These are phyloP conservation scores for Bipolaris gigantea DNA, from an alignment of 2,329 filamentous ascomycete species.

Conservation along the genomic window DNA sequence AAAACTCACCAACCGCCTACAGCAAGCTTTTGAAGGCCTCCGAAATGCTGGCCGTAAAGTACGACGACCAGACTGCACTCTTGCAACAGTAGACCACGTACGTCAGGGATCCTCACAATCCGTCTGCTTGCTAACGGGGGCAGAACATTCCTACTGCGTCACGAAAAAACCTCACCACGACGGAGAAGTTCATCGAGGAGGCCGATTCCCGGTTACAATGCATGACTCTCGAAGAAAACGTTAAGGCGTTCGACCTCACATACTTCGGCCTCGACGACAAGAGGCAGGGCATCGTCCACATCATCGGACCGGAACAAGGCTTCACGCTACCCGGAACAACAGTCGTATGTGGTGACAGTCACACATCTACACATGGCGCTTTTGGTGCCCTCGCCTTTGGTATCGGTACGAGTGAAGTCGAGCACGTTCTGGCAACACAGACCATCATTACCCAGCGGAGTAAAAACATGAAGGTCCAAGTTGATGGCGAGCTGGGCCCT, in stretches of 20 bases:
- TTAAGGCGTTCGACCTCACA: slow-evolving; percentile 93
- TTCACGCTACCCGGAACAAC: slow-evolving; percentile 98
- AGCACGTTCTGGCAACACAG: slow-evolving; percentile 96
- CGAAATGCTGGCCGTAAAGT: slow-evolving; percentile 86
- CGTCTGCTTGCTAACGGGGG: slow-evolving; percentile 17
- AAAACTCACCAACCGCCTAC: slow-evolving; percentile 23
- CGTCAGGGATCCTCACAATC: slow-evolving; percentile 34
- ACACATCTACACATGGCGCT: slow-evolving; percentile 96
- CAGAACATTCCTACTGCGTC: slow-evolving; percentile 93
- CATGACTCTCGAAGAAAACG: slow-evolving; percentile 94
- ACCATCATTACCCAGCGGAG: slow-evolving; percentile 91
- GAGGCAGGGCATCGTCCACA: slow-evolving; percentile 96
- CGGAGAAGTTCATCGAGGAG: slow-evolving; percentile 91
- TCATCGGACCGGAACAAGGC: slow-evolving; percentile 97
- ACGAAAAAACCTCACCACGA: slow-evolving; percentile 90
- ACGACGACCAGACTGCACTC: slow-evolving; percentile 91
- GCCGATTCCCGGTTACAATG: slow-evolving; percentile 92
- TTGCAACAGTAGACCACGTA: slow-evolving; percentile 96
- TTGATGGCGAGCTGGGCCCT: slow-evolving; percentile 84
- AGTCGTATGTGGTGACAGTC: slow-evolving; percentile 95
- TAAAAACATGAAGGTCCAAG: slow-evolving; percentile 98
- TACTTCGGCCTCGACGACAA: slow-evolving; percentile 97
- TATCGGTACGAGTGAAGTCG: slow-evolving; percentile 97
- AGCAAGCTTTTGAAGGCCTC: slow-evolving; percentile 97
- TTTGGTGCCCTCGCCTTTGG: slow-evolving; percentile 94